Evolutionary conservation across 768 basidiomycete species (phyloP).

Genomic region (Russula sp.): DNA sequence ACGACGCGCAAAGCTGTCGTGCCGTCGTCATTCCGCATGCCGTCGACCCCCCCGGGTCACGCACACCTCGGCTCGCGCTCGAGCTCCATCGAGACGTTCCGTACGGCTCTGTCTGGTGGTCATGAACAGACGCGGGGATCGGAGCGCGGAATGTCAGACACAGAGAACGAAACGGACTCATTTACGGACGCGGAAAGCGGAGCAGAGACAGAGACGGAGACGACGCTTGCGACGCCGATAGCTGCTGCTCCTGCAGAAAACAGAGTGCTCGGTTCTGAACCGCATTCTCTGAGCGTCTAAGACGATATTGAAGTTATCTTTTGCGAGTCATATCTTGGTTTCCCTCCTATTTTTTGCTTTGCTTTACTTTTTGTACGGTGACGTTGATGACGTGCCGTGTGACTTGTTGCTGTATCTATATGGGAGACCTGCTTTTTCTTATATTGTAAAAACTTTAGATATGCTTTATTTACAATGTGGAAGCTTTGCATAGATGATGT

Average conservation of each 20-base stretch:
- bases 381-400: background rate
- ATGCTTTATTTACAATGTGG: background rate
- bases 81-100: constrained; percentile 19
- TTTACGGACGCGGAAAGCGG: constrained; percentile 14
- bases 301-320: background rate
- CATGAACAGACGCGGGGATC: background rate
- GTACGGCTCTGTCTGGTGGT: constrained; percentile 3
- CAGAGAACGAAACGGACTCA: constrained; percentile 7
- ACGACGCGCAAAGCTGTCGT: background rate
- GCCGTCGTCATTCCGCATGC: constrained; percentile 23
- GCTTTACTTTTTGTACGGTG: background rate
- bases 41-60: background rate
- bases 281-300: background rate
- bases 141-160: constrained; percentile 4
- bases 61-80: constrained; percentile 12
- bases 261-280: background rate
- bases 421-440: background rate
- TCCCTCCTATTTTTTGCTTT: background rate
- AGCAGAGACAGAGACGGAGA: constrained; percentile 1
- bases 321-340: background rate
- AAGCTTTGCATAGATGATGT: background rate
- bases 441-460: constrained; percentile 16
- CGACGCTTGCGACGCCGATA: background rate
- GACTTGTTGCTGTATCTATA: background rate
- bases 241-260: background rate